Base-by-base conservation (phyloP, 2,329 filamentous ascomycete genomes). In the Colletotrichum endophyticum region DNA sequence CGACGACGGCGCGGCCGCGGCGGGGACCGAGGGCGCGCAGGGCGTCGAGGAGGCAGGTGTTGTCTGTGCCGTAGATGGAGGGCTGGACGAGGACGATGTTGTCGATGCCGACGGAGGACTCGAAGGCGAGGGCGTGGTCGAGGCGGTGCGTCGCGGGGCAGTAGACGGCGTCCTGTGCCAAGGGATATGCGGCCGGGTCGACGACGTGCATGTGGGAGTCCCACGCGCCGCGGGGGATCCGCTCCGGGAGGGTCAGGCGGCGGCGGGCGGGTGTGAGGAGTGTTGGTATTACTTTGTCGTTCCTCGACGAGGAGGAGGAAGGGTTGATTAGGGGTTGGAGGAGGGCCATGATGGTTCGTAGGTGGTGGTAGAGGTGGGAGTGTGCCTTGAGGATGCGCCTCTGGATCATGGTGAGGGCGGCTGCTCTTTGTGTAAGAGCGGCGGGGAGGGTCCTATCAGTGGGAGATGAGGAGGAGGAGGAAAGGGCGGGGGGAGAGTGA, bases 181-280 rank as follows among this genome's bases (percentile, higher is more conserved):
- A 81, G 2, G 89, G 87, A 80, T 90, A 93, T 9, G 81, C 81
- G 25, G 83, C 80, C 0, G 89, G 90, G 69, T 92, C 89, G 66
- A 92, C 86, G 39, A 93, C 87, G 81, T 93, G 92, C 90, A 93
- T 93, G 81, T 93, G 91, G 67, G 88, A 89, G 80, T 92, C 91
- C 91, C 91, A 93, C 72, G 91, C 85, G 16, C 84, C 84, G 16
- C 77, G 73, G 5, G 89, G 88, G 71, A 88, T 85, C 36, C 76
- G 77, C 27, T 76, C 73, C 66, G 72, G 25, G 36, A 77, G 68
- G 22, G 77, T 73, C 59, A 73, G 44, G 63, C 69, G 73, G 27
- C 68, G 76, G 27, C 67, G 59, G 32, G 72, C 32, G 15, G 32
- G 11, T 22, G 73, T n/a, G 9, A 34, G 49, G 22, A 16, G 56